phyloP scores from a whole-genome alignment of 1,139 yeast species.

The Diutina scorzettiae region DNA sequence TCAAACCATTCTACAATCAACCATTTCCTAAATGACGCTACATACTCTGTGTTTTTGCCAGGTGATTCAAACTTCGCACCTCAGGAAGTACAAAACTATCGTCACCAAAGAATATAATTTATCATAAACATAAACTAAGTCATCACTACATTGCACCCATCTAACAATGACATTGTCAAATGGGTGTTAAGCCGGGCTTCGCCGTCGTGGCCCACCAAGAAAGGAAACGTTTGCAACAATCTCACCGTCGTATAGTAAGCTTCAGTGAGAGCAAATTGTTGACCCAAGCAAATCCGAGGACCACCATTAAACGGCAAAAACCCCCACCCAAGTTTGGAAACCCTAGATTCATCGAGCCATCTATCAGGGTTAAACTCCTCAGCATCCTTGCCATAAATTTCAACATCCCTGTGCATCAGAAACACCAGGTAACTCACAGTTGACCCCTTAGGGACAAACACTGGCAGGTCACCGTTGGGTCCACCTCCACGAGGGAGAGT shows the following conservation, averaged over 20 bases:
- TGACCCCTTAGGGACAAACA: slow-evolving; percentile 35
- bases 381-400: slow-evolving; percentile 37
- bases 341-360: slow-evolving; percentile 39
- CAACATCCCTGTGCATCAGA: slow-evolving; percentile 32
- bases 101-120: too few relatives aligned
- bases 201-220: neutral
- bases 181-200: neutral
- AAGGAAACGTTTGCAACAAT: slow-evolving; percentile 14
- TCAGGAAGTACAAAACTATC: too few relatives aligned
- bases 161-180: neutral
- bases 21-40: too few relatives aligned
- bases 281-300: slow-evolving; percentile 11
- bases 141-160: neutral
- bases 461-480: slow-evolving; percentile 25
- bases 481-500: slow-evolving; percentile 4
- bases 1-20: too few relatives aligned
- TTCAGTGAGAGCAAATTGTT: slow-evolving; percentile 46
- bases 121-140: neutral
- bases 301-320: slow-evolving; percentile 23
- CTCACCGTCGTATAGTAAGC: slow-evolving; percentile 36
- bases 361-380: slow-evolving; percentile 39
- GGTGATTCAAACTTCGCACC: too few relatives aligned
- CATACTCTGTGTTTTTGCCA: too few relatives aligned
- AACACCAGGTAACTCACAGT: slow-evolving; percentile 32
- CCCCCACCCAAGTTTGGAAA: slow-evolving; percentile 34